Evolutionary conservation across 257 asterid species (phyloP).

Genomic region (Anisodus tanguticus): DNA sequence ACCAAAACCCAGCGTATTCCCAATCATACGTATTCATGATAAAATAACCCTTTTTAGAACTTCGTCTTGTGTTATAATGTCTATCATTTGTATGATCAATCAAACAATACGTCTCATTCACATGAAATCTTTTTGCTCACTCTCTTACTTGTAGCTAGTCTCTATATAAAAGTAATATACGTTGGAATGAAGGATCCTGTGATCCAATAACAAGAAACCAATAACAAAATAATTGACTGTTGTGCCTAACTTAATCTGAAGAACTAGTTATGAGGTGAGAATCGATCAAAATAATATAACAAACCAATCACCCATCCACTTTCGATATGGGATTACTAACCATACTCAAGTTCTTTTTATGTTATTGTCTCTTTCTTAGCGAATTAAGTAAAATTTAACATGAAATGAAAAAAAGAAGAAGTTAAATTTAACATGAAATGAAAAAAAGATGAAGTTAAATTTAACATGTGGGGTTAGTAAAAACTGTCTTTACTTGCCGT

Average conservation of each 20-base stretch:
- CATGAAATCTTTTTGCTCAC: background rate
- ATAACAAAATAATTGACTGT: too few relatives aligned
- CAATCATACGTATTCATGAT: conserved; percentile 20
- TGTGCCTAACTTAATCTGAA: too few relatives aligned
- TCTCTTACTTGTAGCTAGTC: too few relatives aligned
- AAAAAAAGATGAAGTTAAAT: background rate
- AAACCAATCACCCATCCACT: background rate
- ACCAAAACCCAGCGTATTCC: background rate
- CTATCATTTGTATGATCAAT: conserved; percentile 1
- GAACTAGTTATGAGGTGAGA: background rate
- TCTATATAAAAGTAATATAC: too few relatives aligned
- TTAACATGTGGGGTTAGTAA: conserved; percentile 11
- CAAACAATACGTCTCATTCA: background rate
- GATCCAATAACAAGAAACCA: too few relatives aligned
- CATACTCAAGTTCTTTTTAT: background rate
- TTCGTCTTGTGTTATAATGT: background rate
- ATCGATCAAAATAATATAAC: too few relatives aligned
- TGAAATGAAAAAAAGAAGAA: too few relatives aligned
- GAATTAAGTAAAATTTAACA: background rate
- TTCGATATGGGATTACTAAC: background rate
- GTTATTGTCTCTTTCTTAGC: background rate
- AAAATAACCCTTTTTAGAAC: background rate
- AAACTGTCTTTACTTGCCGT: background rate
- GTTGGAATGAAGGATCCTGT: too few relatives aligned
- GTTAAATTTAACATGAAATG: background rate